Percentiles rank a stretch among this genome's conserved stretches.
phyloP scores from a whole-genome alignment of 2,329 filamentous ascomycete genomes.

The Ascochyta clinopodiicola region DNA sequence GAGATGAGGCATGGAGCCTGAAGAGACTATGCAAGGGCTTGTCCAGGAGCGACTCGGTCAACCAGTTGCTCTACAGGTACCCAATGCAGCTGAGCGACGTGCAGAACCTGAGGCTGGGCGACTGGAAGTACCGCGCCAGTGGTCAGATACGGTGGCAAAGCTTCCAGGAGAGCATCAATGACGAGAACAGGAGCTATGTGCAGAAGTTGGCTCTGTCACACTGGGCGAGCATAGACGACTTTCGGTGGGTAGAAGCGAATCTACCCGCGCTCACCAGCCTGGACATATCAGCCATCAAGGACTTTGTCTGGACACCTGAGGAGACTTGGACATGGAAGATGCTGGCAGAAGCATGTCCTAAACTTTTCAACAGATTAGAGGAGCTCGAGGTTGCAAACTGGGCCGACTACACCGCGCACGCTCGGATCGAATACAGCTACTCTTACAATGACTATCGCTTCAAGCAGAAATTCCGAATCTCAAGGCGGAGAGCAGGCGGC shows the following conservation, averaged over 20 bases:
- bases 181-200: slow-evolving; percentile 40
- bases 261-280: slow-evolving; percentile 42
- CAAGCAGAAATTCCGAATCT: slow-evolving; percentile 45
- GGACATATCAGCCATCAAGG: slow-evolving; percentile 47
- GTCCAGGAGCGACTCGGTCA: slow-evolving; percentile 37
- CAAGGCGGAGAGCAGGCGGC: slow-evolving; percentile 42
- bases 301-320: slow-evolving; percentile 47
- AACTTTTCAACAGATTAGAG: slow-evolving; percentile 40
- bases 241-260: slow-evolving; percentile 47
- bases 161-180: slow-evolving; percentile 43
- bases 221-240: slow-evolving; percentile 46
- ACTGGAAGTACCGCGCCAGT: slow-evolving; percentile 43
- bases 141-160: slow-evolving; percentile 39
- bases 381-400: slow-evolving; percentile 47
- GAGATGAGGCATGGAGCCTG: slow-evolving; percentile 42
- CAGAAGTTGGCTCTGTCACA: slow-evolving; percentile 47
- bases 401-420: slow-evolving; percentile 47
- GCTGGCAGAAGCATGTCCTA: slow-evolving; percentile 40
- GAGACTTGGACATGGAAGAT: slow-evolving; percentile 48
- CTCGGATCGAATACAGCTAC: slow-evolving; percentile 47
- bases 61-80: slow-evolving; percentile 42
- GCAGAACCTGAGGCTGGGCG: slow-evolving; percentile 37
- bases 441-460: slow-evolving; percentile 47
- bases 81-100: slow-evolving; percentile 42
- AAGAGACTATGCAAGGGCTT: slow-evolving; percentile 44